Percentiles rank a stretch among this genome's conserved stretches.
Evolutionary conservation across 345 rosid species (phyloP).

Genomic region (Moricandia arvensis): DNA sequence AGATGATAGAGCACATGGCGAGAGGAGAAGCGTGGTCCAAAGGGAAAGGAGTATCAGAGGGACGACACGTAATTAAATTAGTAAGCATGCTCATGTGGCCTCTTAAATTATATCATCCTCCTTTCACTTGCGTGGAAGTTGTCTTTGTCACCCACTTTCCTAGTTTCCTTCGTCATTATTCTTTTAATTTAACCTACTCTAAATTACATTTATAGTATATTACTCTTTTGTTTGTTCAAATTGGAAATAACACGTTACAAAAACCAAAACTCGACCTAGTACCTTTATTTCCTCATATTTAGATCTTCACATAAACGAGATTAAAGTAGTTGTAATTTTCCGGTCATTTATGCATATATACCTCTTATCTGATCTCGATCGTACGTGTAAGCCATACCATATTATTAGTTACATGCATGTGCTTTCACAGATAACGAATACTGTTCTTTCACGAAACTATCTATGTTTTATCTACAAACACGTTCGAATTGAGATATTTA

Average conservation of each 20-base stretch:
- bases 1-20: slow-evolving; percentile 27
- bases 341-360: neutral
- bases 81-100: slow-evolving; percentile 34
- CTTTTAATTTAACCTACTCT: neutral
- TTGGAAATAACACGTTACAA: neutral
- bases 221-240: neutral
- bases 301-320: neutral
- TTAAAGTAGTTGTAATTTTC: neutral
- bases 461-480: neutral
- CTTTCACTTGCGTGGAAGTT: slow-evolving; percentile 38
- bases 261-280: neutral
- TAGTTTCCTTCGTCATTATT: slow-evolving; percentile 7
- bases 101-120: slow-evolving; percentile 23
- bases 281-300: neutral
- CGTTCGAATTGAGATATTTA: neutral
- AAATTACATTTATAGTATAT: neutral
- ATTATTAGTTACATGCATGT: neutral
- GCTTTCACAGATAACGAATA: neutral
- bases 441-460: neutral
- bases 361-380: slow-evolving; percentile 1
- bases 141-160: slow-evolving; percentile 29
- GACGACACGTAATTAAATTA: slow-evolving; percentile 29
- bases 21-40: slow-evolving; percentile 34
- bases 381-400: neutral
- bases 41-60: slow-evolving; percentile 6